A percentile compares a stretch with the other conserved stretches of the same genome.
These are phyloP conservation scores for Cladophialophora yegresii DNA, from an alignment of 2,329 filamentous ascomycete species.

Conservation along the genomic window DNA sequence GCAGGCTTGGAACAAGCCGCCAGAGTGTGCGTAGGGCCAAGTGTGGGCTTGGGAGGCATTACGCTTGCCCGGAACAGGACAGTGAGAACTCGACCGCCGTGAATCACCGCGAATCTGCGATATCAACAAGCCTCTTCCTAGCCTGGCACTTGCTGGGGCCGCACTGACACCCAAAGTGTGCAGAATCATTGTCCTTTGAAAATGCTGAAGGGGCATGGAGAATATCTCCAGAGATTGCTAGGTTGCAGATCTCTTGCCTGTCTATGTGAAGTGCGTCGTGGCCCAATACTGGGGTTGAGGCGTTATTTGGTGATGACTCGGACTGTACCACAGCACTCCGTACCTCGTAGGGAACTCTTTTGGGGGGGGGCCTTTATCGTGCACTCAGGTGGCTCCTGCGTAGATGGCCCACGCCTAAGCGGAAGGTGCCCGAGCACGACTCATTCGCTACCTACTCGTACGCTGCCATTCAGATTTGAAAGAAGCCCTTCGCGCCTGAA, in stretches of 20 bases:
- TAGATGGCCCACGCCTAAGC: background rate
- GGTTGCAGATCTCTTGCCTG: conserved; percentile 3
- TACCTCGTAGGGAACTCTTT: background rate
- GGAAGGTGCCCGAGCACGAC: background rate
- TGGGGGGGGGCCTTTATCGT: background rate
- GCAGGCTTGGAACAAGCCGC: background rate
- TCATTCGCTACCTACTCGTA: background rate
- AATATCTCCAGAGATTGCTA: background rate
- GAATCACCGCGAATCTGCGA: conserved; percentile 3
- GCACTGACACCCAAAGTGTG: background rate
- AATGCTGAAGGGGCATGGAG: background rate
- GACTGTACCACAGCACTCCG: too few species aligned
- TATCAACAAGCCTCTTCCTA: background rate
- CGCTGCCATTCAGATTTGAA: conserved; percentile 1
- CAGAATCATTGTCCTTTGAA: background rate
- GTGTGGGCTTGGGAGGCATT: background rate
- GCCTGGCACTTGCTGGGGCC: background rate
- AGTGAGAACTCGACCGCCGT: background rate
- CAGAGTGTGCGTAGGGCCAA: background rate
- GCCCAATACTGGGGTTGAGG: background rate
- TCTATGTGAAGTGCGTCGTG: background rate
- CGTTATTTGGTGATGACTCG: background rate
- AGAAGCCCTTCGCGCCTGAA: background rate
- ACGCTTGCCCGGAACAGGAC: background rate
- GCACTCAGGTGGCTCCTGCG: background rate